These are phyloP conservation scores for Elsinoe batatas DNA, from an alignment of 2,329 filamentous ascomycete genomes.

Conservation along the genomic window DNA sequence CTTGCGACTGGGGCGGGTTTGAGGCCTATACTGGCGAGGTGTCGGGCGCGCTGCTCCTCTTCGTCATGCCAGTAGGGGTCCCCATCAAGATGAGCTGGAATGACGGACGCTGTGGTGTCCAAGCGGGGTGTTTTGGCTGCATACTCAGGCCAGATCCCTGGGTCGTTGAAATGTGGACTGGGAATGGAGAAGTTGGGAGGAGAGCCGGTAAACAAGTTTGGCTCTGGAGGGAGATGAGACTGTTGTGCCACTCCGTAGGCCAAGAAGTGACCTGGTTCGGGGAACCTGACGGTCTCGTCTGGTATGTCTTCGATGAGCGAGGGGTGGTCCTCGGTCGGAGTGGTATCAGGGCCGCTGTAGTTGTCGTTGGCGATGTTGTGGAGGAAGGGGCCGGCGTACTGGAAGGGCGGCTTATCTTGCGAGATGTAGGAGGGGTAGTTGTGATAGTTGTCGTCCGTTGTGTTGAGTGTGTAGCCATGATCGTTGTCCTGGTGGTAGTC, in stretches of 20 bases:
- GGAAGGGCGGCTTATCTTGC: not conserved
- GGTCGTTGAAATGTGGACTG: not conserved
- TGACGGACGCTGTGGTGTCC: not conserved
- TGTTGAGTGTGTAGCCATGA: not conserved
- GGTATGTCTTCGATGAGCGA: too few relatives aligned
- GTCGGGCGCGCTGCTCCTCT: not conserved
- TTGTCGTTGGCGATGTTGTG: slow-evolving; percentile 1
- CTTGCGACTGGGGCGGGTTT: not conserved
- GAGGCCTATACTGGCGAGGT: not conserved
- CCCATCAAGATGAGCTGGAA: not conserved
- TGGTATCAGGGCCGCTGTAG: not conserved
- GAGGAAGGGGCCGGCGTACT: not conserved
- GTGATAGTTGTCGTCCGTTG: not conserved
- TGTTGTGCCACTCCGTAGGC: too few relatives aligned
- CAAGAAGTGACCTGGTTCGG: too few relatives aligned
- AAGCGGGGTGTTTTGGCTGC: not conserved
- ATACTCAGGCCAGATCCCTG: not conserved
- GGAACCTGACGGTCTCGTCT: too few relatives aligned
- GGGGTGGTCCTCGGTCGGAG: too few relatives aligned
- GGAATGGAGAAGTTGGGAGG: not conserved
- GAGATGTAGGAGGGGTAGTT: not conserved
- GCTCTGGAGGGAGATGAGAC: too few relatives aligned
- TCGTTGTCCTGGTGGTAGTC: not conserved
- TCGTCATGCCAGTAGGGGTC: not conserved
- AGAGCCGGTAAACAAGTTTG: not conserved